Evolutionary conservation across 805 yeast genomes (phyloP).

Genomic region (Candida arabinofermentans): DNA sequence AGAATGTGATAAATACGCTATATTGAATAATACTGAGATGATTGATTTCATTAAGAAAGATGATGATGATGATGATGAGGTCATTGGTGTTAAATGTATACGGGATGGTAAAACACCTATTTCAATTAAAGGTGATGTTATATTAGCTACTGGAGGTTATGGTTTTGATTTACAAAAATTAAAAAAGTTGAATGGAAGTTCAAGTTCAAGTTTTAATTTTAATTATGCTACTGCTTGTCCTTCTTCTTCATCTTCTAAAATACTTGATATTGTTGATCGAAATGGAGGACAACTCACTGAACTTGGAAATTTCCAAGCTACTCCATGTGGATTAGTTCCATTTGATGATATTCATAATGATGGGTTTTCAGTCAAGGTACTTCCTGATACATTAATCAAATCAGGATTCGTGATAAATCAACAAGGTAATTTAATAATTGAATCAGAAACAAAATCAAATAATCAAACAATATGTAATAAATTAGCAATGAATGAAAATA

Average conservation of each 20-base stretch:
- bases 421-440: constrained; percentile 8
- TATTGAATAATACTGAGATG: constrained; percentile 32
- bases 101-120: constrained; percentile 21
- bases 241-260: constrained; percentile 45
- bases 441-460: constrained; percentile 1
- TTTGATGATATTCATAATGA: constrained; percentile 19
- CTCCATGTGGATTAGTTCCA: constrained; percentile 60
- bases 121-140: constrained; percentile 44
- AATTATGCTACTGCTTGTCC: constrained; percentile 54
- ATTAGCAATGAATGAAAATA: constrained; percentile 5
- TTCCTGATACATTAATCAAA: constrained; percentile 6
- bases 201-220: too few relatives aligned
- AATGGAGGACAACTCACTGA: constrained; percentile 50
- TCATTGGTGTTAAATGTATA: constrained; percentile 25
- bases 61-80: constrained; percentile 19
- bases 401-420: constrained; percentile 8
- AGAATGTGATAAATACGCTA: constrained; percentile 36
- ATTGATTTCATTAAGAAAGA: constrained; percentile 34
- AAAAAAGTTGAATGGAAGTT: neutral
- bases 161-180: constrained; percentile 40
- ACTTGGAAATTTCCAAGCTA: constrained; percentile 58
- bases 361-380: neutral
- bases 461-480: constrained; percentile 8
- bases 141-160: constrained; percentile 63
- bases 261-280: constrained; percentile 47